Base-by-base conservation (phyloP, 2,329 filamentous ascomycete genomes). In the Fusarium algeriense region DNA sequence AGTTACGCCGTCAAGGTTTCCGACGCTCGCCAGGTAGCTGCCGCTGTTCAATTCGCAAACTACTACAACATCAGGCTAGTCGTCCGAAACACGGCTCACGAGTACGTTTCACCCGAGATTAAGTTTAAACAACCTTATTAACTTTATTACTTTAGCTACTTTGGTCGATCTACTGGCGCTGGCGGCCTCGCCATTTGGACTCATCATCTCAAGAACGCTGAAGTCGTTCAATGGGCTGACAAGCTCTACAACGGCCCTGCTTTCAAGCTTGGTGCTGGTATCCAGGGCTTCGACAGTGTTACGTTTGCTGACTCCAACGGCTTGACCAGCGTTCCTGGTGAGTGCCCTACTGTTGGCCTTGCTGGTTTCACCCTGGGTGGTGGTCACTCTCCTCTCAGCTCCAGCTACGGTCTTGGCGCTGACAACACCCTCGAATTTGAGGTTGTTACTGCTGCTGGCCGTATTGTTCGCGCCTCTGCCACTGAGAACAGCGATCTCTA, bases 281-380 rank as follows among this genome's bases (percentile, higher is more conserved):
- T 89, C 1, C 80, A 84, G 44, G 86, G 81, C 0, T 80, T 76
- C 28, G 86, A 90, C 41, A 81, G 81, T 0, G 80, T 85, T 38
- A 73, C 69, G 40, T 55, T 43, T 34, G 57, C 38, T 9, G 34
- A 15, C 15, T 23, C 28, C 2, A 32, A 55, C 10, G 38, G 57
- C 10, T 23, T 60, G 26, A 54, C 52, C 14, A 41, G 52, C 37
- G 57, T 60, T 5, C 49, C 49, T 60, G 88, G 88, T 7, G 85
- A 87, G n/a, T 87, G 87, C 57, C 64, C 73, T 2, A 86, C 85
- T 1, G 88, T 91, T 8, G 89, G 88, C 2, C 71, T 88, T 11
- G 85, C 86, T 1, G 90, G 89, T 19, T 89, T 89, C 2, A 91
- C 87, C 71, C 85, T 82, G 6, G 87, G 89, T 75, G 89, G 88